phyloP scores from a whole-genome alignment of 2,329 filamentous ascomycete species.

The Coniella lustricola region DNA sequence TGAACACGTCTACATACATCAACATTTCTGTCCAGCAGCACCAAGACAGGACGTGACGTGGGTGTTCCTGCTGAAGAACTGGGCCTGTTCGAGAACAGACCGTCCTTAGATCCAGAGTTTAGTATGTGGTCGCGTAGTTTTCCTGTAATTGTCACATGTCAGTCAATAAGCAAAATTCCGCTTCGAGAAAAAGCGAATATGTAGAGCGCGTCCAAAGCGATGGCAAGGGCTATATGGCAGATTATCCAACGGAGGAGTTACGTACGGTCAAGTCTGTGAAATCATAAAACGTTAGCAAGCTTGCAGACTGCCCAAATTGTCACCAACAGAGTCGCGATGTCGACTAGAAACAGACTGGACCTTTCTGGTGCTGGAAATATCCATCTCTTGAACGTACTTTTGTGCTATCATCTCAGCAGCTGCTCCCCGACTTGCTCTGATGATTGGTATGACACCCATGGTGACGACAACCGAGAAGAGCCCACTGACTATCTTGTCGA shows the following conservation, averaged over 20 bases:
- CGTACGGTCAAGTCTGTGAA: constrained; percentile 56
- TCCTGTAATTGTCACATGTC: background rate
- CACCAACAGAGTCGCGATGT: background rate
- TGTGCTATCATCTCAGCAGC: constrained; percentile 91
- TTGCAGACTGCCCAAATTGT: background rate
- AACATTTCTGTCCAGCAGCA: constrained; percentile 91
- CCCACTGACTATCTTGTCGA: constrained; percentile 89
- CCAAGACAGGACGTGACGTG: constrained; percentile 75
- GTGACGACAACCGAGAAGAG: constrained; percentile 98
- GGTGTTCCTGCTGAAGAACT: constrained; percentile 53
- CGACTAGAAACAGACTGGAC: no score
- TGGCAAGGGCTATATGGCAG: background rate
- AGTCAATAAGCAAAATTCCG: background rate
- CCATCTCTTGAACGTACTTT: constrained; percentile 38
- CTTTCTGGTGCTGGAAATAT: background rate
- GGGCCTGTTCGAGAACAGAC: constrained; percentile 76
- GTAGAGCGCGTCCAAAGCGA: no score
- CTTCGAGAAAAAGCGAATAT: no score
- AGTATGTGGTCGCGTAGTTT: constrained; percentile 94
- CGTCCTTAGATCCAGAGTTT: constrained; percentile 78
- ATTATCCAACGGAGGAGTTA: background rate
- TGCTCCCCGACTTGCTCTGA: constrained; percentile 85
- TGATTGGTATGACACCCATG: constrained; percentile 94
- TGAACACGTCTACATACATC: constrained; percentile 38
- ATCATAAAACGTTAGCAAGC: background rate